phyloP scores from a whole-genome alignment of 257 asterid species.

The Petunia secreta region DNA sequence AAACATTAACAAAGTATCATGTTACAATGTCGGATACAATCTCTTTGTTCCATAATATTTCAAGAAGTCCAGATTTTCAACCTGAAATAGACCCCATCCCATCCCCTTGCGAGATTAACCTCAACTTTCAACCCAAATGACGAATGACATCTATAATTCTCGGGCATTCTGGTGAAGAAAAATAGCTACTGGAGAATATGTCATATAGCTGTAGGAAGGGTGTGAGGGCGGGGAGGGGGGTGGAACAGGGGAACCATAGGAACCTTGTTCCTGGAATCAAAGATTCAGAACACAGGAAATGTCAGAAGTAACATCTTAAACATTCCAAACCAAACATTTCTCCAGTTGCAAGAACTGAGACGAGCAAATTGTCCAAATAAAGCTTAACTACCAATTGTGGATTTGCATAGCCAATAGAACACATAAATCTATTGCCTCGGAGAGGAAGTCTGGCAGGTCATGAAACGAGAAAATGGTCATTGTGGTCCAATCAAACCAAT shows the following conservation, averaged over 20 bases:
- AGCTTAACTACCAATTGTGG: not conserved
- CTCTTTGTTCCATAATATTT: not conserved
- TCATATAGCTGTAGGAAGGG: too few relatives aligned
- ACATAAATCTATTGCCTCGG: not conserved
- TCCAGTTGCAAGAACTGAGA: not conserved
- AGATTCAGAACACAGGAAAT: not conserved
- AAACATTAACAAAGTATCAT: not conserved
- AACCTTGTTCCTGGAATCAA: not conserved
- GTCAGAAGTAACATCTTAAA: not conserved
- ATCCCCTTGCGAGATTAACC: not conserved
- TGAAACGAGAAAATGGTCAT: not conserved
- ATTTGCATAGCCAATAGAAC: not conserved
- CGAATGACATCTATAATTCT: too few relatives aligned
- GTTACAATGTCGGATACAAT: not conserved
- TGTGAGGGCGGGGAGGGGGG: not conserved
- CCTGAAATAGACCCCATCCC: not conserved
- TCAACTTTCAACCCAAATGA: not conserved
- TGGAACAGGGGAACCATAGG: not conserved
- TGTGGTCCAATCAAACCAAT: conserved; percentile 39
- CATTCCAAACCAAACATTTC: not conserved
- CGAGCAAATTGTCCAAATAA: not conserved
- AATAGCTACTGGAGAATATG: too few relatives aligned
- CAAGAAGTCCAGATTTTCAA: not conserved
- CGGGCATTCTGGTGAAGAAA: too few relatives aligned
- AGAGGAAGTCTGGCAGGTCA: not conserved